These are phyloP conservation scores for Cadophora sp. DNA, from an alignment of 2,329 filamentous ascomycete genomes.

Conservation along the genomic window DNA sequence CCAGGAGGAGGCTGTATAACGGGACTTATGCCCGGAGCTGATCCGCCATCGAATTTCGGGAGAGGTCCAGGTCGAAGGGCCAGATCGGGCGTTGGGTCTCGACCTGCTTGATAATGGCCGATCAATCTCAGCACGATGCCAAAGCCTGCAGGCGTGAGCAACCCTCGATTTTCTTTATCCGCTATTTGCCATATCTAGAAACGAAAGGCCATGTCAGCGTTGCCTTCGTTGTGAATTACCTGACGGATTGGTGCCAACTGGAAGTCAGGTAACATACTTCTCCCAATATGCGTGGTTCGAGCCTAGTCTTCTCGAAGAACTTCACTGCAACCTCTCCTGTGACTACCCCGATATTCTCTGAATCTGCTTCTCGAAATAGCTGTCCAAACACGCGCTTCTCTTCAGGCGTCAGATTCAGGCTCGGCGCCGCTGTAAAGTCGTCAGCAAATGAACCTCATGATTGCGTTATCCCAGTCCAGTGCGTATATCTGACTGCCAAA, in stretches of 20 bases:
- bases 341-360: slow-evolving; percentile 88
- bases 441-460: background rate
- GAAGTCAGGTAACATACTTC: slow-evolving; percentile 60
- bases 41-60: slow-evolving; percentile 87
- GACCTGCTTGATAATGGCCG: slow-evolving; percentile 90
- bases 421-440: slow-evolving; percentile 58
- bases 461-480: background rate
- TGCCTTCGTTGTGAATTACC: background rate
- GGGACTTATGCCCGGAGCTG: slow-evolving; percentile 44
- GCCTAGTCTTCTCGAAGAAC: slow-evolving; percentile 95
- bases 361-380: slow-evolving; percentile 92
- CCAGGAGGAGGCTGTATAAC: slow-evolving; percentile 57
- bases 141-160: slow-evolving; percentile 92
- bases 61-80: slow-evolving; percentile 87
- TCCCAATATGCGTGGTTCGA: slow-evolving; percentile 85
- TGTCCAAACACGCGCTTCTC: slow-evolving; percentile 95
- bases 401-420: slow-evolving; percentile 85
- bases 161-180: slow-evolving; percentile 93
- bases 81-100: slow-evolving; percentile 80
- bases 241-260: background rate
- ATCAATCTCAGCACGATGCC: slow-evolving; percentile 92
- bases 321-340: slow-evolving; percentile 96
- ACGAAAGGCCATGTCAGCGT: slow-evolving; percentile 35
- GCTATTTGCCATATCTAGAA: slow-evolving; percentile 97
- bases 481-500: background rate